Percentiles rank a stretch among this genome's conserved stretches.
phyloP scores from a whole-genome alignment of 768 basidiomycete genomes.

The Omphalotus guepiniiformis region DNA sequence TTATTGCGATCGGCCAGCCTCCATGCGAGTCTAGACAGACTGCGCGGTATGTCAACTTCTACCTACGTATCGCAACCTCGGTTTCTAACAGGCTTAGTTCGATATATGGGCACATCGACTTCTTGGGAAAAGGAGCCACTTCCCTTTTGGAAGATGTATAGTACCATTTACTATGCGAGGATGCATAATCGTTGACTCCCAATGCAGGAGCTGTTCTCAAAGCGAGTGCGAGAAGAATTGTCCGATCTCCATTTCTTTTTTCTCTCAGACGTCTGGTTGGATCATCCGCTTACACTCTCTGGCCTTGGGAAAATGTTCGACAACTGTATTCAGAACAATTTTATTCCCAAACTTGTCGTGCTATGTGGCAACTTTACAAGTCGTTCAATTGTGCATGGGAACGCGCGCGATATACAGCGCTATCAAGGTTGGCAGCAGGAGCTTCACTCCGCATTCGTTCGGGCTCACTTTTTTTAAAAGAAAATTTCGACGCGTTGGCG shows the following conservation, averaged over 20 bases:
- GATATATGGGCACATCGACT: constrained; percentile 95
- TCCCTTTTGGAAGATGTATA: constrained; percentile 92
- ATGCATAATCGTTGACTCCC: constrained; percentile 7
- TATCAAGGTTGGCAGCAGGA: constrained; percentile 70
- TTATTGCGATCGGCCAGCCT: constrained; percentile 95
- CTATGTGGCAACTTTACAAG: constrained; percentile 96
- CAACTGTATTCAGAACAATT: constrained; percentile 81
- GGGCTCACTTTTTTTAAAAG: constrained; percentile 34
- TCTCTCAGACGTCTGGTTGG: constrained; percentile 94
- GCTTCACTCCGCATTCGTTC: constrained; percentile 4
- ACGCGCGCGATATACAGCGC: constrained; percentile 68
- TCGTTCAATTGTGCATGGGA: constrained; percentile 74
- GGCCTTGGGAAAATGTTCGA: constrained; percentile 86
- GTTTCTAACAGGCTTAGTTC: constrained; percentile 45
- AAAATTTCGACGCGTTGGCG: constrained; percentile 82
- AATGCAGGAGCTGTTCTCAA: constrained; percentile 53
- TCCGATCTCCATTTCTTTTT: constrained; percentile 85
- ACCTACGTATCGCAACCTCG: not conserved
- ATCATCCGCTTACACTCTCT: constrained; percentile 75
- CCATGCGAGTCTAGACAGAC: constrained; percentile 88
- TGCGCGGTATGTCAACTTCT: constrained; percentile 53
- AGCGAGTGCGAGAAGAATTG: constrained; percentile 63
- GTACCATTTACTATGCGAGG: constrained; percentile 20
- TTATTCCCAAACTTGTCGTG: constrained; percentile 85
- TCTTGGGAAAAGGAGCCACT: constrained; percentile 91